Conservation (phyloP, 2,329 filamentous ascomycete genomes). For the Amylocarpus encephaloides region DNA sequence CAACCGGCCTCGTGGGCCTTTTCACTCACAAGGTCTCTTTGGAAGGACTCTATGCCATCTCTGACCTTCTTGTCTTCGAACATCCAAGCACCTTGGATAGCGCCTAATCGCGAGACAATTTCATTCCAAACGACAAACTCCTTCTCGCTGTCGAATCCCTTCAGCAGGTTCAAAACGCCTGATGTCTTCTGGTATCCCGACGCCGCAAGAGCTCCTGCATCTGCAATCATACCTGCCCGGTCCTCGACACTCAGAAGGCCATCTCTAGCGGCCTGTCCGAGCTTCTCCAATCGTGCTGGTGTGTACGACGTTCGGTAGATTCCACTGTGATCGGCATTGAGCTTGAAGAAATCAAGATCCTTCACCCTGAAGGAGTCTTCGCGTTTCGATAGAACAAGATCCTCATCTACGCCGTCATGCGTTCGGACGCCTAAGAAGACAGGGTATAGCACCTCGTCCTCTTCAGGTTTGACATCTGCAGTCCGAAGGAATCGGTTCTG, state of each 20-base stretch:
- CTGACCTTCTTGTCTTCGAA: constrained; percentile 72
- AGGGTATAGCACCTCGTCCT: constrained; percentile 81
- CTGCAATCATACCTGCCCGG: constrained; percentile 88
- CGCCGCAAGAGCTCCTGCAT: constrained; percentile 81
- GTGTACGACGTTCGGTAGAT: constrained; percentile 88
- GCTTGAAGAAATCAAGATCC: constrained; percentile 84
- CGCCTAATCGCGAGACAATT: constrained; percentile 69
- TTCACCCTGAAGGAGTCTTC: constrained; percentile 73
- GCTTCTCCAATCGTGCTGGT: constrained; percentile 75
- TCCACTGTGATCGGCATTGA: constrained; percentile 90
- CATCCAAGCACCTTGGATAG: constrained; percentile 80
- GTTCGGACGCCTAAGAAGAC: constrained; percentile 83
- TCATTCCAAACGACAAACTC: constrained; percentile 96
- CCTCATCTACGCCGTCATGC: constrained; percentile 74
- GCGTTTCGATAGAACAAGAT: constrained; percentile 62
- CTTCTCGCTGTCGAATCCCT: constrained; percentile 76
- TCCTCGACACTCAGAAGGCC: constrained; percentile 82
- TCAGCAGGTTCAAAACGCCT: constrained; percentile 75
- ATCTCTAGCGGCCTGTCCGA: constrained; percentile 77
- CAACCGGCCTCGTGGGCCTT: constrained; percentile 86
- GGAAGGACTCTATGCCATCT: constrained; percentile 76
- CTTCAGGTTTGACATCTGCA: constrained; percentile 86
- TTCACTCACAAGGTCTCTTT: constrained; percentile 66
- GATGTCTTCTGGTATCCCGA: constrained; percentile 94
- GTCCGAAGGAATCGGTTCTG: constrained; percentile 94